Conservation (phyloP, 768 basidiomycete species). For the Trametes meyenii region DNA sequence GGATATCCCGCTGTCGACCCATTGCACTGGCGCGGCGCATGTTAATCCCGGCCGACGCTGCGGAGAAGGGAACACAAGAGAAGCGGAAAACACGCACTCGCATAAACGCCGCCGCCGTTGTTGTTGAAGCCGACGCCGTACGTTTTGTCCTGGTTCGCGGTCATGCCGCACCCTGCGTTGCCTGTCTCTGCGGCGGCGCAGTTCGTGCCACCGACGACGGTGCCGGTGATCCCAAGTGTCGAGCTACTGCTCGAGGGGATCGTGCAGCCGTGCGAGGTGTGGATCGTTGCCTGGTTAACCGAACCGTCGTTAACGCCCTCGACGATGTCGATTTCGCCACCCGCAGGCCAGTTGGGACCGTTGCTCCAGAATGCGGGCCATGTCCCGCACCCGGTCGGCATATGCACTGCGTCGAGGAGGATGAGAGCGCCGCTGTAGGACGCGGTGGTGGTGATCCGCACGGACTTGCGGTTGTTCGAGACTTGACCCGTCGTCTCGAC, state of each 20-base stretch:
- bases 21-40: constrained; percentile 56
- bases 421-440: constrained; percentile 69
- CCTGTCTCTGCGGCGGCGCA: constrained; percentile 70
- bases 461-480: constrained; percentile 63
- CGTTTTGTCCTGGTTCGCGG: constrained; percentile 57
- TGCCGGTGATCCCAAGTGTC: constrained; percentile 61
- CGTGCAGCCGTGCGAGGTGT: constrained; percentile 75
- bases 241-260: constrained; percentile 52
- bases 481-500: constrained; percentile 84
- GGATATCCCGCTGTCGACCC: constrained; percentile 75
- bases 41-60: constrained; percentile 18
- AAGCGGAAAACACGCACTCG: constrained; percentile 66
- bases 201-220: constrained; percentile 68
- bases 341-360: constrained; percentile 45
- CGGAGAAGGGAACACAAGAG: constrained; percentile 10
- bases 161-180: constrained; percentile 83
- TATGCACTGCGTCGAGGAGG: constrained; percentile 83
- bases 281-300: constrained; percentile 81
- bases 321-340: constrained; percentile 82
- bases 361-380: constrained; percentile 64
- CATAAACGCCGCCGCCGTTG: constrained; percentile 86
- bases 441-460: constrained; percentile 72
- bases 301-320: constrained; percentile 86
- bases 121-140: constrained; percentile 84
- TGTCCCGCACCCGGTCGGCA: constrained; percentile 87